Evolutionary conservation across 441 rosid genomes (phyloP), one percentile per base, ranked within the genome.

Genomic region (Arabidopsis hybrid): DNA sequence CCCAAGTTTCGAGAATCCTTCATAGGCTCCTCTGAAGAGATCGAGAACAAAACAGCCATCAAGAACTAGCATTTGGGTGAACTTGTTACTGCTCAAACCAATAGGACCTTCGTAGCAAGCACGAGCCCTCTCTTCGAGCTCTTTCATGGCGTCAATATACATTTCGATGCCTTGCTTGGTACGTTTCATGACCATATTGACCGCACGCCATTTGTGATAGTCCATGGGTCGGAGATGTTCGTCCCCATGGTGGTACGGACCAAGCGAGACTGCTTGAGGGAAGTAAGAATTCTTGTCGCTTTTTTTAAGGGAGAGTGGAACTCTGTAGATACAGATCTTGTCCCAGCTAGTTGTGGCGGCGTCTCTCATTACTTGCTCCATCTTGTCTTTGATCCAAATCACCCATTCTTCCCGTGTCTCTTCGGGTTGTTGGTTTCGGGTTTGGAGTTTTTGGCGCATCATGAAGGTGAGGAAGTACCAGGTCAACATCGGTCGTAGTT

Each of bases 391-490:
- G 67, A 94, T 86, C 47, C 85, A 81, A 13, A 90, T 65, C 43
- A 87, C 76, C 97, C 97, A 90, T 10, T 88, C 89, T 11, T 80
- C 84, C 7, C 69, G 40, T 0, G 85, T 82, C n/a, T 77, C 66
- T 8, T 52, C 40, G 4, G 75, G 46, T 67, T 82, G 31, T 67
- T 67, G 42, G 29, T 68, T 4, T 80, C 79, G 58, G n/a, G 86
- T 80, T 83, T 85, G 86, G 47, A 90, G 79, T 3, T 92, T 89
- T 80, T 88, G 89, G 60, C 86, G 80, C 77, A 92, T 89, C 71
- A 89, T 89, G 63, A 89, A 80, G 4, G 97, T 92, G 73, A 94
- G 84, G 16, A 92, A 86, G 67, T 94, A 90, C 99, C 97, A 90
- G 52, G 91, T 89, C 71, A 94, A 70, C 35, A 34, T 55, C 16